These are phyloP conservation scores for Phytophthora vignae DNA, from an alignment of 352 stramenopile genomes.

Conservation along the genomic window DNA sequence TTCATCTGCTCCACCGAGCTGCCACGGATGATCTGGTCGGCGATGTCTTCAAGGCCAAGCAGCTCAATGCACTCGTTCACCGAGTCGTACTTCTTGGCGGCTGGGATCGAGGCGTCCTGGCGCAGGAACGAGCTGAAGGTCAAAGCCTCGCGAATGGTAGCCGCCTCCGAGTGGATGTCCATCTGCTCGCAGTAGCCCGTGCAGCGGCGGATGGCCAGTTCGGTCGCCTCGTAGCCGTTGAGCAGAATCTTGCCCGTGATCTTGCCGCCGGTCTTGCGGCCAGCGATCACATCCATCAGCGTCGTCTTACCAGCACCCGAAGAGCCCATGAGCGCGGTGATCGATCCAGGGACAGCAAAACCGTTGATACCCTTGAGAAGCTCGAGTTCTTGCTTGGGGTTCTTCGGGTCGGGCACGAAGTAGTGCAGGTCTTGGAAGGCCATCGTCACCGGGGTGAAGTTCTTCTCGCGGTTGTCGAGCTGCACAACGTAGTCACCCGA, in stretches of 20 bases:
- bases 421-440: constrained; percentile 27
- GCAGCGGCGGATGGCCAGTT: constrained; percentile 55
- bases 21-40: constrained; percentile 41
- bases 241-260: constrained; percentile 12
- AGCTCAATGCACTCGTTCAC: constrained; percentile 35
- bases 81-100: constrained; percentile 34
- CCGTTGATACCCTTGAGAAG: constrained; percentile 13
- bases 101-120: constrained; percentile 29
- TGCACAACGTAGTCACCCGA: constrained; percentile 2
- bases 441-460: constrained; percentile 24
- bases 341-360: constrained; percentile 4
- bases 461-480: constrained; percentile 5
- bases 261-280: neutral
- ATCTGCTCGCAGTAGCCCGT: constrained; percentile 83
- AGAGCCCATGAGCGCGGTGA: neutral
- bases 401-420: constrained; percentile 12
- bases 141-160: constrained; percentile 69
- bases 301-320: neutral
- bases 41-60: constrained; percentile 32
- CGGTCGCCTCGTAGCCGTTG: constrained; percentile 51
- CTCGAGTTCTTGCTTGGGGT: constrained; percentile 10
- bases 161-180: constrained; percentile 86
- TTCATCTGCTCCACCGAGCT: constrained; percentile 34
- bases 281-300: neutral
- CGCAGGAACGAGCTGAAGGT: constrained; percentile 84